A percentile compares a stretch with the other conserved stretches of the same genome.
Evolutionary conservation across 1,284 basidiomycete genomes (phyloP).

Genomic region (Sphagnurus paluster): DNA sequence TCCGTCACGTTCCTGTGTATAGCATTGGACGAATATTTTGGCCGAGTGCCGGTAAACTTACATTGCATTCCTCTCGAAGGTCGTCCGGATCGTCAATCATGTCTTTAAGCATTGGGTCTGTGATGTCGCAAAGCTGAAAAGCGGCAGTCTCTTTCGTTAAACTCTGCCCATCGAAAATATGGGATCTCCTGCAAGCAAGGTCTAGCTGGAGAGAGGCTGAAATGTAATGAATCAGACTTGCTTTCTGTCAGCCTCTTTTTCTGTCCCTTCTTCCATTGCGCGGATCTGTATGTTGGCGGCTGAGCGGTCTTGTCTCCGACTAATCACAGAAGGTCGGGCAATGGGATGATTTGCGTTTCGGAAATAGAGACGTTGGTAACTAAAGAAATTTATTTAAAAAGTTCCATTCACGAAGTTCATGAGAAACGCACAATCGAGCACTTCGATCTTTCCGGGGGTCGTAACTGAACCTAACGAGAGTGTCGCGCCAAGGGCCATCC

Average conservation of each 20-base stretch:
- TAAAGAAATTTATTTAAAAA: conserved; percentile 28
- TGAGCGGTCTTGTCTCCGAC: conserved; percentile 61
- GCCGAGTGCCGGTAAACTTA: conserved; percentile 43
- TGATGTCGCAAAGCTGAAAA: conserved; percentile 92
- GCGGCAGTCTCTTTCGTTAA: conserved; percentile 83
- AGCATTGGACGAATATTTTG: no score
- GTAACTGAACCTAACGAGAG: conserved; percentile 84
- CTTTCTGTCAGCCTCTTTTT: conserved; percentile 40
- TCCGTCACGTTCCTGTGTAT: conserved; percentile 82
- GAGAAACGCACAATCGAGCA: conserved; percentile 67
- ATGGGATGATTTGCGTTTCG: conserved; percentile 80
- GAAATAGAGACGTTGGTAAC: conserved; percentile 85
- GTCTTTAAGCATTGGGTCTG: conserved; percentile 76
- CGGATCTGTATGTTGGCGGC: conserved; percentile 37
- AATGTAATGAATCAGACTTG: conserved; percentile 18
- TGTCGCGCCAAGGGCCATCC: conserved; percentile 94
- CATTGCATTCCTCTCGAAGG: conserved; percentile 70
- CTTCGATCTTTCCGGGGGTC: conserved; percentile 78
- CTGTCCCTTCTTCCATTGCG: conserved; percentile 40
- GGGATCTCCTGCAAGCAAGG: conserved; percentile 51
- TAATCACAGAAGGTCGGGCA: conserved; percentile 66
- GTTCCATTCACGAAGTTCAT: neutral
- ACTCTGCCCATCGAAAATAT: conserved; percentile 87
- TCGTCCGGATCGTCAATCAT: conserved; percentile 77
- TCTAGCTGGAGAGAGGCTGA: neutral